These are phyloP conservation scores for Entomortierella lignicola DNA, from an alignment of 192 early-diverging fungal genomes.

Conservation along the genomic window DNA sequence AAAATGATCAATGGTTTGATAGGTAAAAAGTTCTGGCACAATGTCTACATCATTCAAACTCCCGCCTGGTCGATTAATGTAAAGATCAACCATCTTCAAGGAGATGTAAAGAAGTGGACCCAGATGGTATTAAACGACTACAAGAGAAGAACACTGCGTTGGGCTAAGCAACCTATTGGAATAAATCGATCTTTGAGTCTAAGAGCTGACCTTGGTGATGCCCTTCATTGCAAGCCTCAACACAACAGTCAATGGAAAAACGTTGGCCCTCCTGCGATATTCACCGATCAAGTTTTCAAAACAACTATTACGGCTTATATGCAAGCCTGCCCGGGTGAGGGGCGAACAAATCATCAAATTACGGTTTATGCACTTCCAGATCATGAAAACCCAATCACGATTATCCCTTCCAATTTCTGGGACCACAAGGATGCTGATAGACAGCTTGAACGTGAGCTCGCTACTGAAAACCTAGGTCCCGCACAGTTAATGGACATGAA, in stretches of 20 bases:
- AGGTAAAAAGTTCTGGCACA: slow-evolving; percentile 1
- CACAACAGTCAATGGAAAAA: slow-evolving; percentile 17
- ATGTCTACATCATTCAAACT: neutral
- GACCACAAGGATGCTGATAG: slow-evolving; percentile 1
- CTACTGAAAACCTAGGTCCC: neutral
- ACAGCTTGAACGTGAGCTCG: neutral
- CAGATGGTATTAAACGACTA: neutral
- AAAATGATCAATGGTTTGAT: neutral
- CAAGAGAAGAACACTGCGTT: neutral
- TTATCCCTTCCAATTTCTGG: slow-evolving; percentile 19
- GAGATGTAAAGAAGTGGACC: slow-evolving; percentile 3
- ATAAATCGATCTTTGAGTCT: too few species aligned
- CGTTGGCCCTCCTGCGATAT: slow-evolving; percentile 8
- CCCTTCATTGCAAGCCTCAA: neutral
- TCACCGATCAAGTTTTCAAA: neutral
- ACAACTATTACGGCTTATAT: slow-evolving; percentile 23
- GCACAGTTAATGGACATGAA: slow-evolving; percentile 37
- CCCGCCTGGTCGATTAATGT: slow-evolving; percentile 1
- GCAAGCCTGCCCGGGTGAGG: neutral
- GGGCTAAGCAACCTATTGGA: too few species aligned
- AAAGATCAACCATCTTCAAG: slow-evolving; percentile 3
- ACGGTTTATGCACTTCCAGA: slow-evolving; percentile 13
- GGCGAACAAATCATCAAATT: slow-evolving; percentile 9
- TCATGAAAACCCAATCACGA: slow-evolving; percentile 21
- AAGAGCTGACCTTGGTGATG: neutral